Evolutionary conservation across 2,329 filamentous ascomycete genomes (phyloP).

Genomic region (Fusarium lyarnte): DNA sequence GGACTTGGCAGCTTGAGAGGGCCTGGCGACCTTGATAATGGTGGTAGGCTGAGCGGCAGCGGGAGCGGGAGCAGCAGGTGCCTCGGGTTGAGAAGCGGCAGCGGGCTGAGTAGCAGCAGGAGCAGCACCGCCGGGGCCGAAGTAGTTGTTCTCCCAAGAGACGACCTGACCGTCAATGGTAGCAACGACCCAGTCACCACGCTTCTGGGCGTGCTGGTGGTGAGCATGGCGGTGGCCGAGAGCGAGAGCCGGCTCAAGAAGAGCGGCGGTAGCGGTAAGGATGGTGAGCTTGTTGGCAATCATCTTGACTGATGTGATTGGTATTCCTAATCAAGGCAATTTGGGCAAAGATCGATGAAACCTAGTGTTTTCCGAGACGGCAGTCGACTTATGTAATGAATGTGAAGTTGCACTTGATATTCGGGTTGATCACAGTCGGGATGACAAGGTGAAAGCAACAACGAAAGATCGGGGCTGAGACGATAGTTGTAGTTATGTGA

Average conservation of each 20-base stretch:
- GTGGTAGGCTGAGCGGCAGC: conserved; percentile 36
- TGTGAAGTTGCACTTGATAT: conserved; percentile 21
- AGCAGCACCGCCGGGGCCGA: conserved; percentile 44
- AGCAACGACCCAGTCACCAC: conserved; percentile 51
- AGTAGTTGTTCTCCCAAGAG: conserved; percentile 52
- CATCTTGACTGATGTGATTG: conserved; percentile 48
- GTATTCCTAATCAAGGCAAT: background rate
- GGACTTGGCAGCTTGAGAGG: conserved; percentile 22
- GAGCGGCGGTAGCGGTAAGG: conserved; percentile 55
- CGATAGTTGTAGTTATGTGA: conserved; percentile 32
- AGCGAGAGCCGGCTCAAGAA: conserved; percentile 56
- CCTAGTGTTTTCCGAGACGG: conserved; percentile 1
- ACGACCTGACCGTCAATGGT: conserved; percentile 46
- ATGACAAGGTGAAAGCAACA: conserved; percentile 24
- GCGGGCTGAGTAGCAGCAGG: conserved; percentile 35
- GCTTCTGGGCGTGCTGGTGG: conserved; percentile 45
- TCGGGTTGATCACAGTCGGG: conserved; percentile 33
- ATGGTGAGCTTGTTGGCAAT: conserved; percentile 54
- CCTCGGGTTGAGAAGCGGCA: conserved; percentile 15
- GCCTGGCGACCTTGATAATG: conserved; percentile 40
- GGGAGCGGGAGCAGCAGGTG: conserved; percentile 10
- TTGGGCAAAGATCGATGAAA: background rate
- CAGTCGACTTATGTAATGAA: conserved; percentile 24
- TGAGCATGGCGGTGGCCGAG: conserved; percentile 55
- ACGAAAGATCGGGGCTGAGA: conserved; percentile 30